Evolutionary conservation across 2,329 filamentous ascomycete genomes (phyloP).

Genomic region (Ambrosiella beaveri): DNA sequence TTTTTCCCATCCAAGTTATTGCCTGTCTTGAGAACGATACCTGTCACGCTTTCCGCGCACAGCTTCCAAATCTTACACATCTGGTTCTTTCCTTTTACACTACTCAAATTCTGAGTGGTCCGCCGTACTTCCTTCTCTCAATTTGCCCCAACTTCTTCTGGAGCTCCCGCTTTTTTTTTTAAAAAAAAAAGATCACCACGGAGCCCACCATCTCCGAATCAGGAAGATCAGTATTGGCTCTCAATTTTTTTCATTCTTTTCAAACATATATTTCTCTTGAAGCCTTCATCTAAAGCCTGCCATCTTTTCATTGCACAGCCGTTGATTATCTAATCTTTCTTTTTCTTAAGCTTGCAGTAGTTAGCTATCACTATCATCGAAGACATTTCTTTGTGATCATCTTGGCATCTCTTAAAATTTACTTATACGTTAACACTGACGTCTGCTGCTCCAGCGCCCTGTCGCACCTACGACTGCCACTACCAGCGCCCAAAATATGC

Average conservation of each 20-base stretch:
- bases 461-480: background rate
- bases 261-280: no score
- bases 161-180: background rate
- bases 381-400: background rate
- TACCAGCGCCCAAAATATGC: background rate
- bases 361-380: background rate
- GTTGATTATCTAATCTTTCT: no score
- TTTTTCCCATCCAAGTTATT: background rate
- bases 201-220: background rate
- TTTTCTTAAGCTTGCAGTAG: no score
- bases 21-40: no score
- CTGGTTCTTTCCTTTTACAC: conserved; percentile 1
- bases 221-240: no score
- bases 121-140: background rate
- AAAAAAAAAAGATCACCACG: background rate
- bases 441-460: background rate
- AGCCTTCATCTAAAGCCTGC: no score
- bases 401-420: background rate
- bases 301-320: no score
- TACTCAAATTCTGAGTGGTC: background rate
- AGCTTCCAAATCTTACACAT: background rate
- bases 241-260: no score
- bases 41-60: background rate
- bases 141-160: background rate
- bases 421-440: background rate